A percentile compares a stretch with the other conserved stretches of the same genome.
Evolutionary conservation across 306 rosid species (phyloP).

Genomic region (Medicago lupulina): DNA sequence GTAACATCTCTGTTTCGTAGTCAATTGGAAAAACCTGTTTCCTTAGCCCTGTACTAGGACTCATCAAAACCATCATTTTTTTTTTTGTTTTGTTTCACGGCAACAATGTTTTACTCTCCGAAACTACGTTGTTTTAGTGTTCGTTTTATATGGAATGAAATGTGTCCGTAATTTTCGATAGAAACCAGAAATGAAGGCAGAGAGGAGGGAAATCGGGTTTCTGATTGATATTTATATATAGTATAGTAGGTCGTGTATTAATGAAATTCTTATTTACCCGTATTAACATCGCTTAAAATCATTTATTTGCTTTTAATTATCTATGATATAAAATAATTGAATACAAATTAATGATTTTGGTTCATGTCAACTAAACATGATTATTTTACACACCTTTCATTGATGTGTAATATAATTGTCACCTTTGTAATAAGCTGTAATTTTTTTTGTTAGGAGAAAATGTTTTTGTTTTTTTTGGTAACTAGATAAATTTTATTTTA

Average conservation of each 20-base stretch:
- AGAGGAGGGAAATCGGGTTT: neutral
- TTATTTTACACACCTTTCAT: too few relatives aligned
- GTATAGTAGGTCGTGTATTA: neutral
- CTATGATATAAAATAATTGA: too few relatives aligned
- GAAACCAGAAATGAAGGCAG: neutral
- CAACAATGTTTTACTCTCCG: neutral
- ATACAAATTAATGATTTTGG: too few relatives aligned
- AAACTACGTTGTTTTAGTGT: neutral
- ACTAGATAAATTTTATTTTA: neutral
- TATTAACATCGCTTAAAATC: too few relatives aligned
- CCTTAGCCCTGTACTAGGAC: constrained; percentile 34
- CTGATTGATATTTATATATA: neutral
- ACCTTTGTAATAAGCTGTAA: too few relatives aligned
- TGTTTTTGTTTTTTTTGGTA: neutral
- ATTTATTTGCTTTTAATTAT: too few relatives aligned
- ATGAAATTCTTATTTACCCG: too few relatives aligned
- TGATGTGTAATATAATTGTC: too few relatives aligned
- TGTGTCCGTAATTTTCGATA: too few relatives aligned
- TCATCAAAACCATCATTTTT: constrained; percentile 47
- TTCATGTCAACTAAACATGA: too few relatives aligned
- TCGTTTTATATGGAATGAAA: neutral
- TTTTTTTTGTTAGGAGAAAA: too few relatives aligned
- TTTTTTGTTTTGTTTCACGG: neutral
- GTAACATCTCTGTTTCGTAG: constrained; percentile 57
- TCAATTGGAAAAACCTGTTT: constrained; percentile 60